Percentiles rank a stretch among this genome's conserved stretches.
Evolutionary conservation across 306 rosid genomes (phyloP).

Genomic region (Crotalaria pallida): DNA sequence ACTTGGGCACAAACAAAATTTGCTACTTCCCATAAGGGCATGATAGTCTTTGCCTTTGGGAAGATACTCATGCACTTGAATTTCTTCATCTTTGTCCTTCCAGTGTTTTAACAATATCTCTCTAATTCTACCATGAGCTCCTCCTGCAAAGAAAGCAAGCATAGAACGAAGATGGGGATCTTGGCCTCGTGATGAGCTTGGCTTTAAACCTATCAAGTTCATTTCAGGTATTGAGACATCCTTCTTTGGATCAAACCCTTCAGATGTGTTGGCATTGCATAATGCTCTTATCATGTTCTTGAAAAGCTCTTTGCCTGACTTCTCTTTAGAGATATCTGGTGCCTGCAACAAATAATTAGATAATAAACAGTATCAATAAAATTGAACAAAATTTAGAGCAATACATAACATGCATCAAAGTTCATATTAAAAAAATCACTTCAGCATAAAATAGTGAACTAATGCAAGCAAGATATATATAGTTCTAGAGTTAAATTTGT

Average conservation of each 20-base stretch:
- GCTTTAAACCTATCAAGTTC: conserved; percentile 24
- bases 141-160: conserved; percentile 75
- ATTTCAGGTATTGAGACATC: conserved; percentile 67
- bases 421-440: no score
- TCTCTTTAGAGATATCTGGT: conserved; percentile 47
- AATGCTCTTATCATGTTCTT: conserved; percentile 49
- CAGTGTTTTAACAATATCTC: conserved; percentile 39
- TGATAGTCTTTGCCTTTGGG: conserved; percentile 28
- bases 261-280: conserved; percentile 69
- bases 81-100: conserved; percentile 53
- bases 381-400: neutral
- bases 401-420: neutral
- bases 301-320: conserved; percentile 32
- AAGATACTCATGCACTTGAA: conserved; percentile 60
- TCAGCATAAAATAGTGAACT: no score
- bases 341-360: conserved; percentile 41
- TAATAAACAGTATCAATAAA: no score
- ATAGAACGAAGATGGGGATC: conserved; percentile 29
- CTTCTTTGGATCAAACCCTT: conserved; percentile 49
- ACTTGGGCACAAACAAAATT: conserved; percentile 76
- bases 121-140: conserved; percentile 57
- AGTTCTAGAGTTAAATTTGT: no score
- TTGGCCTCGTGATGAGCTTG: conserved; percentile 19
- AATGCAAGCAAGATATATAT: no score
- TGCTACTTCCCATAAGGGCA: conserved; percentile 40